phyloP scores from a whole-genome alignment of 345 rosid genomes.

The Turnera subulata region DNA sequence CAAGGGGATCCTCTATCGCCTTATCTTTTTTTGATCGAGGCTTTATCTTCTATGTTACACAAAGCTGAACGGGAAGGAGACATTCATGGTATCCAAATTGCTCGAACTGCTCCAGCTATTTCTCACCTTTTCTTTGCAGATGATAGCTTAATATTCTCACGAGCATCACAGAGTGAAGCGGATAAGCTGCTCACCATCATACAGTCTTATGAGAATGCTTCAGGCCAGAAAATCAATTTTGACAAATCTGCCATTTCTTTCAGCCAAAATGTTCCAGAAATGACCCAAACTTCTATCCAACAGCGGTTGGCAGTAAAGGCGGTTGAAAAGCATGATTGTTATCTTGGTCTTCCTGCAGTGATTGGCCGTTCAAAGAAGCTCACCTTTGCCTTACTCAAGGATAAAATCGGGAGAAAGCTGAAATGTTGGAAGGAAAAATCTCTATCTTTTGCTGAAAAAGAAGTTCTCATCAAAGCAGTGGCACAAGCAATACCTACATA shows the following conservation, averaged over 20 bases:
- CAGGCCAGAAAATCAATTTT: neutral
- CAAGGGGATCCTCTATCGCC: neutral
- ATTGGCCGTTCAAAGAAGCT: neutral
- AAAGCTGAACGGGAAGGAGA: neutral
- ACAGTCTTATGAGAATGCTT: neutral
- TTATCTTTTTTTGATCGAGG: neutral
- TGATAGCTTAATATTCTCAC: neutral
- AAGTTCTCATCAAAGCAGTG: neutral
- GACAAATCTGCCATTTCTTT: neutral
- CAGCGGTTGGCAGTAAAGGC: neutral
- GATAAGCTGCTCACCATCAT: neutral
- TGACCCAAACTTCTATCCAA: neutral
- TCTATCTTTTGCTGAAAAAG: too few relatives aligned
- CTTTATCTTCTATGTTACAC: neutral
- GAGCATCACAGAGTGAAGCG: neutral
- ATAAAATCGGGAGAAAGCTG: neutral
- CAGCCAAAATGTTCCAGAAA: neutral
- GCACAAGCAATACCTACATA: neutral
- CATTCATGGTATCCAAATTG: neutral
- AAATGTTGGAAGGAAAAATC: neutral
- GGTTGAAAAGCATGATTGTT: neutral
- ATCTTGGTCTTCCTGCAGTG: neutral
- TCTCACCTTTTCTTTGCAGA: neutral
- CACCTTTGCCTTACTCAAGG: neutral
- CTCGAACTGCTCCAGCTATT: neutral